Evolutionary conservation across 495 filamentous ascomycete genomes (phyloP).

Genomic region (Lichina pygmaea): DNA sequence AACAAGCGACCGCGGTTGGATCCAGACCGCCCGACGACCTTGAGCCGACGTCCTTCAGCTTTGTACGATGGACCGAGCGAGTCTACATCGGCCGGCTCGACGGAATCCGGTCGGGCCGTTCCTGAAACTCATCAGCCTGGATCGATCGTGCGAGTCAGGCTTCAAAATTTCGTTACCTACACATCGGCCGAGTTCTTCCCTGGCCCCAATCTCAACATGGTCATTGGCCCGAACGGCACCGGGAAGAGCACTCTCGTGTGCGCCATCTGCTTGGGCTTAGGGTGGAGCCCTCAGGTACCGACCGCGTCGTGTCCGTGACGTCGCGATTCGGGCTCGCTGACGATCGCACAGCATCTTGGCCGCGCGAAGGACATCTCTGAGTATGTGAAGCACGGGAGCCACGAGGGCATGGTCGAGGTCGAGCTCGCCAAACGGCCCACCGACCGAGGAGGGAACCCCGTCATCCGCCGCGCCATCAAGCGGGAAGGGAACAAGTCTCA

Average conservation of each 20-base stretch:
- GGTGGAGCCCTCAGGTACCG: slow-evolving; percentile 43
- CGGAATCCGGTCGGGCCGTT: background rate
- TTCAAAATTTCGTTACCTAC: slow-evolving; percentile 91
- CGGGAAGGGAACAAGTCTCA: slow-evolving; percentile 53
- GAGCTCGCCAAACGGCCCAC: slow-evolving; percentile 38
- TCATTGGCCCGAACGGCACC: slow-evolving; percentile 93
- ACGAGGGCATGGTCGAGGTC: slow-evolving; percentile 63
- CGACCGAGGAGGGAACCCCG: slow-evolving; percentile 26
- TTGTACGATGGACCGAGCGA: background rate
- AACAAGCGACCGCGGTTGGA: background rate
- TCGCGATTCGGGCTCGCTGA: background rate
- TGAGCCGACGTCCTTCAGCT: background rate
- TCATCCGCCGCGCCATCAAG: slow-evolving; percentile 50
- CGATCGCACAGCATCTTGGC: slow-evolving; percentile 34
- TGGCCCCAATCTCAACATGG: slow-evolving; percentile 89
- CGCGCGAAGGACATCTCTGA: slow-evolving; percentile 64
- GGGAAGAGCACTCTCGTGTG: slow-evolving; percentile 96
- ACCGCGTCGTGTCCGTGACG: background rate
- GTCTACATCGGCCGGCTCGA: background rate
- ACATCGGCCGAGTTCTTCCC: slow-evolving; percentile 67
- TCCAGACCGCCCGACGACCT: background rate
- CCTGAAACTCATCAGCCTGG: slow-evolving; percentile 32
- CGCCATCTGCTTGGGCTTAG: slow-evolving; percentile 83
- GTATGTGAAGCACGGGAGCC: slow-evolving; percentile 75
- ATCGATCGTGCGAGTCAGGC: slow-evolving; percentile 65